These are phyloP conservation scores for Mucor saturninus DNA, from an alignment of 371 early-diverging fungal genomes.

Conservation along the genomic window DNA sequence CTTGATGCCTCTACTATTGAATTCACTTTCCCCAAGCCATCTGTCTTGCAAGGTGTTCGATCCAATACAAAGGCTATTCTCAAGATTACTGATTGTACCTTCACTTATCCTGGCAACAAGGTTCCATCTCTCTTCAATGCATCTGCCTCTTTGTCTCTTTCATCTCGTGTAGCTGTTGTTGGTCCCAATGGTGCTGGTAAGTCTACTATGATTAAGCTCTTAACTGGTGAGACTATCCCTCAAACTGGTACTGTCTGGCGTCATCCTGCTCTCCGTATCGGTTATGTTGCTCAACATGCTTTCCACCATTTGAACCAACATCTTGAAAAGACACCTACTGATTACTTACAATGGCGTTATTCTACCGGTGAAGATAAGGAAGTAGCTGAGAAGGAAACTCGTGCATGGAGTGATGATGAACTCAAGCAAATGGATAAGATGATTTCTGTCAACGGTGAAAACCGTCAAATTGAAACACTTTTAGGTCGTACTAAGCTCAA, in stretches of 20 bases:
- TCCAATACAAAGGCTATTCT: slow-evolving; percentile 80
- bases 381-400: slow-evolving; percentile 75
- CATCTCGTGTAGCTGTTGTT: slow-evolving; percentile 81
- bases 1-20: slow-evolving; percentile 70
- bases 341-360: slow-evolving; percentile 86
- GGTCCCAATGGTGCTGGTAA: slow-evolving; percentile 89
- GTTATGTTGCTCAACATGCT: slow-evolving; percentile 90
- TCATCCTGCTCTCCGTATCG: slow-evolving; percentile 78
- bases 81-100: slow-evolving; percentile 70
- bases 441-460: slow-evolving; percentile 61
- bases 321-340: slow-evolving; percentile 79
- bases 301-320: slow-evolving; percentile 88
- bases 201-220: slow-evolving; percentile 82
- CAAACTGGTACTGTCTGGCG: slow-evolving; percentile 73
- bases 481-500: slow-evolving; percentile 81
- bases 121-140: slow-evolving; percentile 68
- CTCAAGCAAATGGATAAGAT: slow-evolving; percentile 64
- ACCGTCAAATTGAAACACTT: slow-evolving; percentile 64
- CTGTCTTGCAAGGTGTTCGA: slow-evolving; percentile 75
- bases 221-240: slow-evolving; percentile 74
- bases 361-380: slow-evolving; percentile 81
- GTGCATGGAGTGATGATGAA: slow-evolving; percentile 73
- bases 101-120: slow-evolving; percentile 68
- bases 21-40: slow-evolving; percentile 79
- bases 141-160: slow-evolving; percentile 68